These are phyloP conservation scores for Colletotrichum limetticola DNA, from an alignment of 2,329 filamentous ascomycete species.

Conservation along the genomic window DNA sequence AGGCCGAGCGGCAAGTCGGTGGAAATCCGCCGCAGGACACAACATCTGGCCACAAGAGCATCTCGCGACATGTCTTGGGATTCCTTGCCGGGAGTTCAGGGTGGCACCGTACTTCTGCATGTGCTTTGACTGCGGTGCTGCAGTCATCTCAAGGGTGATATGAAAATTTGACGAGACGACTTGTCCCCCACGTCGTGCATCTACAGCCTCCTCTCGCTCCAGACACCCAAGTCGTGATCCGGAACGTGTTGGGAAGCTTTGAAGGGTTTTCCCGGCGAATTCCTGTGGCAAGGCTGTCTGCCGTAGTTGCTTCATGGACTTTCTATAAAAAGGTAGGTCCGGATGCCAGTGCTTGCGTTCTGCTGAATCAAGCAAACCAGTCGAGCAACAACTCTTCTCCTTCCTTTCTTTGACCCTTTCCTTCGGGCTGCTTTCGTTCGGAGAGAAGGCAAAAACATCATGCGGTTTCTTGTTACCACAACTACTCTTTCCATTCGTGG, in stretches of 20 bases:
- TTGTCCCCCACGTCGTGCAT: not conserved
- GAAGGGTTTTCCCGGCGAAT: not conserved
- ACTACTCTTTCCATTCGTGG: not conserved
- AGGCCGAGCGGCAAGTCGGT: not conserved
- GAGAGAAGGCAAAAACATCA: not conserved
- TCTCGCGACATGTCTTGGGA: not conserved
- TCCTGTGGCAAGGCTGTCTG: not conserved
- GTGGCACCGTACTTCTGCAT: not conserved
- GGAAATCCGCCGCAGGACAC: not conserved
- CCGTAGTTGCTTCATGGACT: not conserved
- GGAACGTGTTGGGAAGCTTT: not conserved
- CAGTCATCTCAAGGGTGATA: not conserved
- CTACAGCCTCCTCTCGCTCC: not conserved
- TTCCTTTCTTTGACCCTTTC: not conserved
- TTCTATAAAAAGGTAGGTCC: not conserved
- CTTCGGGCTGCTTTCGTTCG: not conserved
- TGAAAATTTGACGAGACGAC: not conserved
- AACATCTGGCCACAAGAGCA: not conserved
- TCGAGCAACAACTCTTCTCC: not conserved
- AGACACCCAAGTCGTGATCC: not conserved
- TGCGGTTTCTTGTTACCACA: not conserved
- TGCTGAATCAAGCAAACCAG: not conserved
- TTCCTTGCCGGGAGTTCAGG: not conserved
- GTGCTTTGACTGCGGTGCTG: not conserved
- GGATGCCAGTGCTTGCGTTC: not conserved